These are phyloP conservation scores for Striga asiatica DNA, from an alignment of 257 asterid species.

Conservation along the genomic window DNA sequence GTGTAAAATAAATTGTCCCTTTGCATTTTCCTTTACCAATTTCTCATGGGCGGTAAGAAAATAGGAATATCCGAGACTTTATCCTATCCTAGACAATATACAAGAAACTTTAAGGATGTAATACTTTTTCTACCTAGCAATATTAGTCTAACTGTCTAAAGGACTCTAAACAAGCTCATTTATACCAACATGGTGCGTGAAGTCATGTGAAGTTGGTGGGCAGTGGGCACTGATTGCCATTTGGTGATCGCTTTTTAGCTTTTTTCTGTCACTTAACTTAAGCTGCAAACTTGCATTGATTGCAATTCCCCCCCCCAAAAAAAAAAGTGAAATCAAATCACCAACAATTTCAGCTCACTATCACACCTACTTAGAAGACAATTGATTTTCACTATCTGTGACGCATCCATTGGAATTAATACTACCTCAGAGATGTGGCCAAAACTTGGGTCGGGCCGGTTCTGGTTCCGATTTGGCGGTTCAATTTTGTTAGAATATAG, in stretches of 20 bases:
- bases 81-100: background rate
- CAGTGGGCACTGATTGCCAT: no score
- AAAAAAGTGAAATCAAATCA: slow-evolving; percentile 13
- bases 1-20: no score
- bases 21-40: no score
- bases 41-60: no score
- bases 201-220: slow-evolving; percentile 12
- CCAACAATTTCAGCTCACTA: slow-evolving; percentile 20
- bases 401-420: no score
- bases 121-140: background rate
- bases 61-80: no score
- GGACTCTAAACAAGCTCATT: background rate
- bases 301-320: slow-evolving; percentile 14
- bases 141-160: background rate
- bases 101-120: background rate
- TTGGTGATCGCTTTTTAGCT: background rate
- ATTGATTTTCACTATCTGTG: no score
- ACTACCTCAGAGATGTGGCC: no score
- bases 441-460: no score
- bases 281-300: slow-evolving; percentile 20
- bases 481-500: no score
- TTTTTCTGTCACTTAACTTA: slow-evolving; percentile 15
- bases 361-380: no score
- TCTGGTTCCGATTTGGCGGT: no score
- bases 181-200: background rate